phyloP scores from a whole-genome alignment of 805 yeast genomes.

The Kuraishia ogatae region DNA sequence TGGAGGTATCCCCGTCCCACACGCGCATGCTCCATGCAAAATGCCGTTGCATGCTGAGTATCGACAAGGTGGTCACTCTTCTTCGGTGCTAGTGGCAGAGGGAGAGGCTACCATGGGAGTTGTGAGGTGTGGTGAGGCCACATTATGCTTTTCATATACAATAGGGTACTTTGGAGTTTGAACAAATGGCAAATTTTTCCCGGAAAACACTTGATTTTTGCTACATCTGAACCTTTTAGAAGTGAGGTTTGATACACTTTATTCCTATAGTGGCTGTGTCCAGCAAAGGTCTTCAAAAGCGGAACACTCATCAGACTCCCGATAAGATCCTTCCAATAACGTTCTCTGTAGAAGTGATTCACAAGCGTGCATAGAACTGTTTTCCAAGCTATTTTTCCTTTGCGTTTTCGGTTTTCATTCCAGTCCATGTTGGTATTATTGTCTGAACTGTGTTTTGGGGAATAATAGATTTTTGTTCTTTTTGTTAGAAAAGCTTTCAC shows the following conservation, averaged over 20 bases:
- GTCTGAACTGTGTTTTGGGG: neutral
- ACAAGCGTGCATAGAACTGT: neutral
- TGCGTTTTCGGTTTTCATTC: neutral
- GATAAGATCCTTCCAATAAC: neutral
- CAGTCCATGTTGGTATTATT: neutral
- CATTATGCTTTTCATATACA: neutral
- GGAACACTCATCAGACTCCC: neutral
- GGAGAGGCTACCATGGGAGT: neutral
- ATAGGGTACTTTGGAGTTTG: neutral
- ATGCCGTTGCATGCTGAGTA: neutral
- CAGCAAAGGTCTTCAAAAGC: neutral
- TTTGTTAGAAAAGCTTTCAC: neutral
- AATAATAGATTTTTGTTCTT: no score
- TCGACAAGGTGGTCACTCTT: neutral
- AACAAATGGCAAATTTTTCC: no score
- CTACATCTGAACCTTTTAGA: neutral
- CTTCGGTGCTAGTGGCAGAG: neutral
- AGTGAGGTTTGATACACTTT: neutral
- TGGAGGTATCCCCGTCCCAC: neutral
- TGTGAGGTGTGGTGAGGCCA: neutral
- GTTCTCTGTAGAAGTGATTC: neutral
- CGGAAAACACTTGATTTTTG: neutral
- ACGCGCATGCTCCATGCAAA: neutral
- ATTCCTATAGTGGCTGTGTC: neutral
- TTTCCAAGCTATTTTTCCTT: neutral